phyloP scores from a whole-genome alignment of 2,329 filamentous ascomycete genomes.

The Helotiales sp. region DNA sequence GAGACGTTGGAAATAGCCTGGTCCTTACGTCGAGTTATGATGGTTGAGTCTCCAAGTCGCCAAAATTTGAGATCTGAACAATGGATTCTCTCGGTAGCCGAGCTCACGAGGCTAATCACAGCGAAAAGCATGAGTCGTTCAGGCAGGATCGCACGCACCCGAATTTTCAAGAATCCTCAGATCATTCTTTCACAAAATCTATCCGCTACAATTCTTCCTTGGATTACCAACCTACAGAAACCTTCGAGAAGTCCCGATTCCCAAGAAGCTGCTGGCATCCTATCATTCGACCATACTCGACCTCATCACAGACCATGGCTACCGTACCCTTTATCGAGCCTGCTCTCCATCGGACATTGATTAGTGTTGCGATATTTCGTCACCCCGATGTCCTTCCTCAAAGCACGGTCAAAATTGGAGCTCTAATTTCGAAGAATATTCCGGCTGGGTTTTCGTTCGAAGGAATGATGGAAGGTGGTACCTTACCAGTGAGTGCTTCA shows the following conservation, averaged over 20 bases:
- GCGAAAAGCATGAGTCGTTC: not conserved
- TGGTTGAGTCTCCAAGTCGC: not conserved
- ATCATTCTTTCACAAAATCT: too few species aligned
- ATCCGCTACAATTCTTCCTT: not conserved
- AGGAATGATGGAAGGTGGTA: slow-evolving; percentile 8
- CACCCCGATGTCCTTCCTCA: not conserved
- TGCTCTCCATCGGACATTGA: not conserved
- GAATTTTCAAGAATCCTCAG: too few species aligned
- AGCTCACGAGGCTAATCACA: not conserved
- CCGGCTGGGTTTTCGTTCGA: slow-evolving; percentile 10
- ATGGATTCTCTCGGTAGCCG: not conserved
- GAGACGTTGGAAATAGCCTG: not conserved
- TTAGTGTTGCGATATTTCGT: slow-evolving; percentile 5
- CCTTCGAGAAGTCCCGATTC: not conserved
- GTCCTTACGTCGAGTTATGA: not conserved
- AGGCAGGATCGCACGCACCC: not conserved
- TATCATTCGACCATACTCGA: not conserved
- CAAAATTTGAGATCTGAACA: not conserved
- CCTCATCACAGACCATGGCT: not conserved
- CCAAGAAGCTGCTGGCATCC: not conserved
- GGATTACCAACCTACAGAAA: not conserved
- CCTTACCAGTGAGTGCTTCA: slow-evolving; percentile 7
- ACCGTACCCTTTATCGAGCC: not conserved
- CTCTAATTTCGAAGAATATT: slow-evolving; percentile 2
- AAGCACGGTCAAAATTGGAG: not conserved